These are phyloP conservation scores for Fusarium sacchari DNA, from an alignment of 2,329 filamentous ascomycete species.

Conservation along the genomic window DNA sequence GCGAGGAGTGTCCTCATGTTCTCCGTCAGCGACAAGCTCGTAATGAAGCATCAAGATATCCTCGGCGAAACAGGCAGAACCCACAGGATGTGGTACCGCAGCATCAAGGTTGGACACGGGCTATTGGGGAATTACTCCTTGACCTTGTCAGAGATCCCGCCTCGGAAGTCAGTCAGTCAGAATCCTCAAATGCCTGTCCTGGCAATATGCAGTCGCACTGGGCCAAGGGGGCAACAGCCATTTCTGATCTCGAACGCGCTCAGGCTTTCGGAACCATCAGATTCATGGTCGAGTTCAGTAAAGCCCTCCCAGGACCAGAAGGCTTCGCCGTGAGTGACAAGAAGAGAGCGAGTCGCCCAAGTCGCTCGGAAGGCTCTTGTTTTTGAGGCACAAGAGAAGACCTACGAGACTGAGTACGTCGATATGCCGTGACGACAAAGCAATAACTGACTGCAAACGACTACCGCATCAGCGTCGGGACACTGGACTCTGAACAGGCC, in stretches of 20 bases:
- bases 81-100: neutral
- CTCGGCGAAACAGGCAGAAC: neutral
- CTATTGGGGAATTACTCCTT: too few relatives aligned
- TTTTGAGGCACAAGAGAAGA: neutral
- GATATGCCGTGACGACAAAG: neutral
- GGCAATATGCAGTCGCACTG: neutral
- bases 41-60: neutral
- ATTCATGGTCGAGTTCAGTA: rapidly evolving
- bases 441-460: neutral
- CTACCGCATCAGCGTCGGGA: neutral
- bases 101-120: neutral
- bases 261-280: too few relatives aligned
- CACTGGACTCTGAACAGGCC: neutral
- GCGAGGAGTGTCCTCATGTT: neutral
- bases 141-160: neutral
- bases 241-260: neutral
- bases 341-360: neutral
- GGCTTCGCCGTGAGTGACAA: neutral
- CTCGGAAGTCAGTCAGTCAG: neutral
- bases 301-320: too few relatives aligned
- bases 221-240: neutral
- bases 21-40: neutral
- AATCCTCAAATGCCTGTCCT: neutral
- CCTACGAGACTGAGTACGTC: neutral
- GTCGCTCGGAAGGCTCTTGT: neutral